Base-by-base conservation (phyloP, 148 eudicot genomes). In the Rheum nobile region DNA sequence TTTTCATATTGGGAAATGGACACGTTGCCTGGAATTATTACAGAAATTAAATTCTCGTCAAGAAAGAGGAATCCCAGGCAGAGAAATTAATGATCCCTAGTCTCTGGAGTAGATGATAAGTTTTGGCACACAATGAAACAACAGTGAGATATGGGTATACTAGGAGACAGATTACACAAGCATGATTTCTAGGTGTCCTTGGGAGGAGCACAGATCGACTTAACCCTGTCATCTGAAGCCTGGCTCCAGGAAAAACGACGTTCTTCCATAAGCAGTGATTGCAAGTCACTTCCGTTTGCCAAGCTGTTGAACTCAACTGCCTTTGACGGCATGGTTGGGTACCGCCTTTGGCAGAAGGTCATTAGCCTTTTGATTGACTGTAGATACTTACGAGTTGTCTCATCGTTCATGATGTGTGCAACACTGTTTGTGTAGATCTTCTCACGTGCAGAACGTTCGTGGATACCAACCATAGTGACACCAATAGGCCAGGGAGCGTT, bases 391-490 rank as follows among this genome's bases (percentile, higher is more conserved):
- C 97, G 93, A 48, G 98, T 95, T 3, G 98, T 95, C 77, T 95
- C 98, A 71, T 95, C 98, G 28, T 95, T 95, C 98, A 91, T 95
- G 52, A 95, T 82, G 79, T 95, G 98, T 13, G 98, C 98, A 54
- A 95, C 98, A 87, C 98, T 95, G 71, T 91, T 91, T 44, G 97
- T 94, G 77, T 91, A 83, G 79, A 94, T 94, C 80, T 95, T 95
- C 82, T 95, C 98, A 44, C 98, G 98, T 11, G 98, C 98, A 28
- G 97, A 95, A 87, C 98, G 96, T 76, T 95, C 98, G 41, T 95
- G 98, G 61, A 95, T 95, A 80, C 97, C 98, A 91, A 95, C 98
- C 98, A 95, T 95, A 88, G 98, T 95, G 69, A 94, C 98, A 71
- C 98, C 97, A 72, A 94, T 94, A 54, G 98, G 98, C 98, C 98